These are phyloP conservation scores for Volvox carteri DNA, from an alignment of 163 green algal genomes.

Conservation along the genomic window DNA sequence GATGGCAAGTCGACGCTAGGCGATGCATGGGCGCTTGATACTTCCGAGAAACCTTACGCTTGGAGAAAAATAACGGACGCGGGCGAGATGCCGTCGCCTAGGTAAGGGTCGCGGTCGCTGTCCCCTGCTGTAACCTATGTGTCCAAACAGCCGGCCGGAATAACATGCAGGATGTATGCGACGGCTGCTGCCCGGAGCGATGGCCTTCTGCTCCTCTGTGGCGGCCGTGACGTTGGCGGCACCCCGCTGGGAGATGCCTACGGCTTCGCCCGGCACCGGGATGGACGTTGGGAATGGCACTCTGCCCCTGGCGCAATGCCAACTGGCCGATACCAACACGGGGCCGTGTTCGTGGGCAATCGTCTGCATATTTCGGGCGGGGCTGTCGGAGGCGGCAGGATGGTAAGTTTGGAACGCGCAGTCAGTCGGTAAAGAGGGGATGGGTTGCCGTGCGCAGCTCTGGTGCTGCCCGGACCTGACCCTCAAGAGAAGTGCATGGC, in stretches of 20 bases:
- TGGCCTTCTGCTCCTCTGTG: slow-evolving; percentile 96
- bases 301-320: slow-evolving; percentile 96
- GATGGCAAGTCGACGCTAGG: slow-evolving; percentile 94
- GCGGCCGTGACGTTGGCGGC: slow-evolving; percentile 90
- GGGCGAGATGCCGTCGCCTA: slow-evolving; percentile 85
- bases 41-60: slow-evolving; percentile 97
- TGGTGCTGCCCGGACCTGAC: too few relatives aligned
- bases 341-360: slow-evolving; percentile 92
- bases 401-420: slow-evolving; percentile 87
- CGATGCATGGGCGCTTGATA: slow-evolving; percentile 98
- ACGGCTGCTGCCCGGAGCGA: slow-evolving; percentile 92
- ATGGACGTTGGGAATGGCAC: slow-evolving; percentile 99
- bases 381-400: slow-evolving; percentile 94
- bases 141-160: not conserved
- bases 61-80: slow-evolving; percentile 94
- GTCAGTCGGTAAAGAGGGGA: too few relatives aligned
- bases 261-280: slow-evolving; percentile 95
- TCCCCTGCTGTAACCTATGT: not conserved
- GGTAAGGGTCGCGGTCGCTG: slow-evolving; percentile 61
- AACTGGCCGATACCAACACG: slow-evolving; percentile 95
- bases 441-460: too few relatives aligned
- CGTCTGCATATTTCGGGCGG: slow-evolving; percentile 96
- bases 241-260: slow-evolving; percentile 93
- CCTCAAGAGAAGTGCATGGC: too few relatives aligned
- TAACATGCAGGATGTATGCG: slow-evolving; percentile 95